These are phyloP conservation scores for Fusarium sp. DNA, from an alignment of 2,329 filamentous ascomycete species.

Conservation along the genomic window DNA sequence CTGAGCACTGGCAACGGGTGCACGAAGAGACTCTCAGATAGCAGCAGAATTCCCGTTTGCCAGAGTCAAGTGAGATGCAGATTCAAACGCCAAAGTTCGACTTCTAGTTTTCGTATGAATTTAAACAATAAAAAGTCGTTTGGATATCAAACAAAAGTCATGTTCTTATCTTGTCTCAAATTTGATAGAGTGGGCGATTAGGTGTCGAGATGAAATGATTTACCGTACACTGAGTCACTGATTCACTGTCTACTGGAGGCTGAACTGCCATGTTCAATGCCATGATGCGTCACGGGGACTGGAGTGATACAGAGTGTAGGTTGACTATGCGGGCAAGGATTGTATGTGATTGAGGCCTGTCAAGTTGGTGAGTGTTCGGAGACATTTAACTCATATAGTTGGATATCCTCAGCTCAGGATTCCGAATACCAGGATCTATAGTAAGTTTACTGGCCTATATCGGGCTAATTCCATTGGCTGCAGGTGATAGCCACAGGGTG, in stretches of 20 bases:
- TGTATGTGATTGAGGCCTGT: constrained; percentile 7
- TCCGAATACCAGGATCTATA: not conserved
- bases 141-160: not conserved
- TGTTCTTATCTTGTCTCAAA: not conserved
- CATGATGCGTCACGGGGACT: not conserved
- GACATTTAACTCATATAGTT: not conserved
- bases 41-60: not conserved
- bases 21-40: not conserved
- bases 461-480: rapidly evolving
- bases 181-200: not conserved
- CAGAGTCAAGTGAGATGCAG: not conserved
- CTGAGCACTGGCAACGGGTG: constrained; percentile 14
- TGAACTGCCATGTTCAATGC: not conserved
- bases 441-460: not conserved
- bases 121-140: not conserved
- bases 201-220: constrained; percentile 1
- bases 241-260: not conserved
- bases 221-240: not conserved
- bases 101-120: not conserved
- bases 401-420: not conserved
- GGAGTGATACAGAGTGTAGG: constrained; percentile 1
- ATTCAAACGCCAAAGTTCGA: not conserved
- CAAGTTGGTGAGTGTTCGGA: not conserved
- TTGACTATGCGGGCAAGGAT: constrained; percentile 7
- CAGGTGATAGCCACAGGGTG: no score